Evolutionary conservation across 2,329 filamentous ascomycete species (phyloP).

Genomic region (Mycocentrospora acerina): DNA sequence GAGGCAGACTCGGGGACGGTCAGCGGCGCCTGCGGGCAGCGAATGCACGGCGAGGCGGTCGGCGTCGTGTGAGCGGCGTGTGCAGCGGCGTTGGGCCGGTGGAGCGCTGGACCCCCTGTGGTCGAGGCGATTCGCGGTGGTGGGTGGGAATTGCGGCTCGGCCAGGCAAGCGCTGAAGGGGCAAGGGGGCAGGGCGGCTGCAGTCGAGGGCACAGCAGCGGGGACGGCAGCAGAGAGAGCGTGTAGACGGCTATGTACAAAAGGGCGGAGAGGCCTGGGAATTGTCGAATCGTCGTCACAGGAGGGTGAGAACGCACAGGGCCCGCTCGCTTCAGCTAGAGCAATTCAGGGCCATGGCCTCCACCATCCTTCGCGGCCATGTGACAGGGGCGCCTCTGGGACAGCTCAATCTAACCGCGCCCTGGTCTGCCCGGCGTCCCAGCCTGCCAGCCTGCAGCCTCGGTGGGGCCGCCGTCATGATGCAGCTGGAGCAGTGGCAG

Average conservation of each 20-base stretch:
- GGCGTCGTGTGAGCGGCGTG: too few relatives aligned
- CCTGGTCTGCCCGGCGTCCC: conserved; percentile 1
- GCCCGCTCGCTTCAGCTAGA: conserved; percentile 9
- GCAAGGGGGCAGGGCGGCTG: not conserved
- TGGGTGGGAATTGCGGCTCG: not conserved
- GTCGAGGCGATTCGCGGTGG: too few relatives aligned
- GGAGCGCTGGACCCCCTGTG: too few relatives aligned
- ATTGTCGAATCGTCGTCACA: conserved; percentile 9
- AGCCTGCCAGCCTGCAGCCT: too few relatives aligned
- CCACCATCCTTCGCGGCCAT: conserved; percentile 3
- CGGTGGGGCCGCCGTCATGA: not conserved
- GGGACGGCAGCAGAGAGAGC: conserved; percentile 1
- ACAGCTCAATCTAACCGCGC: conserved; percentile 8
- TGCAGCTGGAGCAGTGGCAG: not conserved
- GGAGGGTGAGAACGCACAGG: conserved; percentile 11
- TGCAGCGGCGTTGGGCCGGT: too few relatives aligned
- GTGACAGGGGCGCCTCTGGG: conserved; percentile 8
- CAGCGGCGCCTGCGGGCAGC: too few relatives aligned
- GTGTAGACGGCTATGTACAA: conserved; percentile 4
- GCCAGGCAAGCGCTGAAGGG: not conserved
- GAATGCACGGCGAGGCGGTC: too few relatives aligned
- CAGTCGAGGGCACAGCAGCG: conserved; percentile 1
- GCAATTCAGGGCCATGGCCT: conserved; percentile 6
- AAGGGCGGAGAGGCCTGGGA: conserved; percentile 6
- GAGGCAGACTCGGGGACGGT: too few relatives aligned